Evolutionary conservation across 169 alveolate species (phyloP).

Genomic region (Plasmodium knowlesi): DNA sequence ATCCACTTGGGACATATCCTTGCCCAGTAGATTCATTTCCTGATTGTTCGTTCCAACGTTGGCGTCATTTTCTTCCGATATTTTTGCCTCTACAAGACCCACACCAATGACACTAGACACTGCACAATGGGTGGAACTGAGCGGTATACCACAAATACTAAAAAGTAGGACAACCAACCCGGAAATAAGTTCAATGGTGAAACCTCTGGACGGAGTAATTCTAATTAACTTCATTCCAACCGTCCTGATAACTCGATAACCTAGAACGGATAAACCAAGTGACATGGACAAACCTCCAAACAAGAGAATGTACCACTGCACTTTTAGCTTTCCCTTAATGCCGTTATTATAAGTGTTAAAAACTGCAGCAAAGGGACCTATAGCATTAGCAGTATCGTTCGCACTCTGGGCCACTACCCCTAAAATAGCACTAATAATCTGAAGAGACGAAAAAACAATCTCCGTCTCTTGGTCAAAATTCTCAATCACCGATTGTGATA

Average conservation of each 20-base stretch:
- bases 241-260: conserved; percentile 86
- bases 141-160: conserved; percentile 88
- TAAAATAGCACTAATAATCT: conserved; percentile 85
- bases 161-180: conserved; percentile 85
- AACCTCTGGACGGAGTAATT: conserved; percentile 90
- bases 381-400: conserved; percentile 91
- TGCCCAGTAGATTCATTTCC: not conserved
- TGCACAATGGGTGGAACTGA: conserved; percentile 90
- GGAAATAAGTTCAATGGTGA: conserved; percentile 86
- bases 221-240: conserved; percentile 85
- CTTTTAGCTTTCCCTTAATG: conserved; percentile 52
- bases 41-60: not conserved
- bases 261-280: conserved; percentile 86
- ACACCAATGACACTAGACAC: conserved; percentile 90
- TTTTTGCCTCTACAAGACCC: conserved; percentile 83
- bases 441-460: conserved; percentile 77
- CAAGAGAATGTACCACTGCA: conserved; percentile 87
- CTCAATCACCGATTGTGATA: conserved; percentile 72
- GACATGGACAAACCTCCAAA: conserved; percentile 88
- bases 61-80: not conserved
- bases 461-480: conserved; percentile 77
- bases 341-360: conserved; percentile 75
- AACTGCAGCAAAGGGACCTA: conserved; percentile 82
- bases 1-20: not conserved
- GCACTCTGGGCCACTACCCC: conserved; percentile 89